Conservation (phyloP, 1,284 basidiomycete species). For the Papiliotrema terrestris region DNA sequence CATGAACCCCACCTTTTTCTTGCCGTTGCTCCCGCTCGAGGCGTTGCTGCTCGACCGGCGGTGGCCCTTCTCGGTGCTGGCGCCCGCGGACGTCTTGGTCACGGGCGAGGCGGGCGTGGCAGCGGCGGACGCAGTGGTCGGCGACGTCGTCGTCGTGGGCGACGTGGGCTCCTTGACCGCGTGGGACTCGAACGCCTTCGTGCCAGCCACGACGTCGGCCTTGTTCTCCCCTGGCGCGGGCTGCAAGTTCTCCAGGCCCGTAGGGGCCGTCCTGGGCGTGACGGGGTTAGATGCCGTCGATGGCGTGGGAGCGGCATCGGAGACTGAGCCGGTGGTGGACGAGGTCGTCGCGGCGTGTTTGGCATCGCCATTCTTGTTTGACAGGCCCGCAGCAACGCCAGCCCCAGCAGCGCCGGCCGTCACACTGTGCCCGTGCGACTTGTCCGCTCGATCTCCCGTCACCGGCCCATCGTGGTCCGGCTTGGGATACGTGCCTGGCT, state of each 20-base stretch:
- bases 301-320: no score
- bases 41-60: constrained; percentile 10
- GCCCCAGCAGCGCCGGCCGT: background rate
- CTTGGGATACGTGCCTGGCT: constrained; percentile 25
- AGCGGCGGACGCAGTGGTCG: background rate
- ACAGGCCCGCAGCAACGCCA: background rate
- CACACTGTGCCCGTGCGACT: constrained; percentile 3
- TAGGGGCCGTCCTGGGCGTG: background rate
- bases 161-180: background rate
- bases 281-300: no score
- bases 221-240: background rate
- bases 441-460: background rate
- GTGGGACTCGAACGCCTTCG: background rate
- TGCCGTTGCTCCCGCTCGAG: constrained; percentile 8
- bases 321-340: no score
- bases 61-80: constrained; percentile 6
- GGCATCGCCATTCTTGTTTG: no score
- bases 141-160: background rate
- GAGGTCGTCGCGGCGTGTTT: no score
- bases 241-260: background rate
- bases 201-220: background rate
- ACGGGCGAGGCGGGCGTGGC: background rate
- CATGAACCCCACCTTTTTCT: constrained; percentile 36
- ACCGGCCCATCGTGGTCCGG: constrained; percentile 6
- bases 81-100: background rate